A percentile compares a stretch with the other conserved stretches of the same genome.
Conservation (phyloP, 2,329 filamentous ascomycete genomes). For the Colletotrichum tabaci region DNA sequence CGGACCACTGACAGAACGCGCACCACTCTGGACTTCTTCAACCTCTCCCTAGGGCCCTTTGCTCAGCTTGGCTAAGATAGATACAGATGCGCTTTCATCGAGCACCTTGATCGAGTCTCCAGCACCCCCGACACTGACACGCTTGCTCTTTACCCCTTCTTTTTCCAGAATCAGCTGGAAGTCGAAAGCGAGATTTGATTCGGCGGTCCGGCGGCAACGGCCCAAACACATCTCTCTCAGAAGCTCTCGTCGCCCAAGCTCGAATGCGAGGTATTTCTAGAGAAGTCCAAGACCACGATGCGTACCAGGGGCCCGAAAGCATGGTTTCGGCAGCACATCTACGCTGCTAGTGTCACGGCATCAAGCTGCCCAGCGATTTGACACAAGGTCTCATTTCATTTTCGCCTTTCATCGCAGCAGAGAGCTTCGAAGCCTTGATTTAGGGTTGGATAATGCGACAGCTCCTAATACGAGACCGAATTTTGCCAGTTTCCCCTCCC, state of each 20-base stretch:
- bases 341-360: slow-evolving; percentile 14
- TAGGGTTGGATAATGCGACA: slow-evolving; percentile 24
- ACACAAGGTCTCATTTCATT: slow-evolving; percentile 9
- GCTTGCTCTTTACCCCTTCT: slow-evolving; percentile 1
- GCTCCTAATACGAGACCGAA: background rate
- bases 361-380: slow-evolving; percentile 15
- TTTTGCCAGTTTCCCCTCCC: too few species aligned
- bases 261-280: background rate
- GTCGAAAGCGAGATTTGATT: slow-evolving; percentile 17
- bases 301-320: background rate
- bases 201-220: slow-evolving; percentile 27
- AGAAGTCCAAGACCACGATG: slow-evolving; percentile 6
- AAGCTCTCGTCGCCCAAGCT: background rate
- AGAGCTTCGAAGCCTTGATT: slow-evolving; percentile 11
- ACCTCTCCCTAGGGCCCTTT: slow-evolving; percentile 22
- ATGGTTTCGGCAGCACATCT: background rate
- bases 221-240: slow-evolving; percentile 4
- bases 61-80: slow-evolving; percentile 11
- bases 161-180: slow-evolving; percentile 39
- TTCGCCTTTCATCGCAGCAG: slow-evolving; percentile 3
- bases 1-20: slow-evolving; percentile 25
- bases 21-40: background rate
- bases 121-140: slow-evolving; percentile 10
- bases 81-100: slow-evolving; percentile 3
- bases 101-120: slow-evolving; percentile 14